Evolutionary conservation across 2,329 filamentous ascomycete genomes (phyloP).

Genomic region (Waltergamsia citrina): DNA sequence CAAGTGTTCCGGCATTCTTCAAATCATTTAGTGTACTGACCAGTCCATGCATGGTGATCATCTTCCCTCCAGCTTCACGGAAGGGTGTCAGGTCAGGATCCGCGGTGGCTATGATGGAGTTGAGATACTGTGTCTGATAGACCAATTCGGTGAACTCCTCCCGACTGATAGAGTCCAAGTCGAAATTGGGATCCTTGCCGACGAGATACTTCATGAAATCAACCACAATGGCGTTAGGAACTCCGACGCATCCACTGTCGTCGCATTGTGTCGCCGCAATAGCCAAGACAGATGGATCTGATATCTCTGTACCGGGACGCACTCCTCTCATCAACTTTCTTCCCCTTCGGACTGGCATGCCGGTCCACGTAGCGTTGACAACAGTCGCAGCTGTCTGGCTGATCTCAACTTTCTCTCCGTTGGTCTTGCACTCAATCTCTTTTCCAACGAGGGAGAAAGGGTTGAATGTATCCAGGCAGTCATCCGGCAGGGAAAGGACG

Average conservation of each 20-base stretch:
- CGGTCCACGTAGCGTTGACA: conserved; percentile 10
- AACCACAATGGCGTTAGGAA: not conserved
- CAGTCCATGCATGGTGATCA: conserved; percentile 30
- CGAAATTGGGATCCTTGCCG: conserved; percentile 2
- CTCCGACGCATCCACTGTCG: not conserved
- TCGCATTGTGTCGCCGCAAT: not conserved
- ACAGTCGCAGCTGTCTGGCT: conserved; percentile 7
- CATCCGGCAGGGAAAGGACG: conserved; percentile 30
- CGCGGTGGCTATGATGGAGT: conserved; percentile 11
- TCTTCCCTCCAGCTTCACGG: conserved; percentile 23
- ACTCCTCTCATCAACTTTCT: conserved; percentile 5
- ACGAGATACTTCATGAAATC: not conserved
- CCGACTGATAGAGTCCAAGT: not conserved
- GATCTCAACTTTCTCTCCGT: conserved; percentile 2
- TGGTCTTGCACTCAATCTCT: too few relatives aligned
- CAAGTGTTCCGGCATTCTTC: not conserved
- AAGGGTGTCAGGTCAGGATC: conserved; percentile 17
- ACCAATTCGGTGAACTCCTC: not conserved
- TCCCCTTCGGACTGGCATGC: not conserved
- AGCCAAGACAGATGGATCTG: too few relatives aligned
- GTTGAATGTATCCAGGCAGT: too few relatives aligned
- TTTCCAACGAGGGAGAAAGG: too few relatives aligned
- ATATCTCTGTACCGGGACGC: conserved; percentile 8
- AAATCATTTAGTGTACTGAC: not conserved
- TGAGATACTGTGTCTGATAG: not conserved